Conservation (phyloP, 176 grass and related monocot species). For the Aechmea fasciata region DNA sequence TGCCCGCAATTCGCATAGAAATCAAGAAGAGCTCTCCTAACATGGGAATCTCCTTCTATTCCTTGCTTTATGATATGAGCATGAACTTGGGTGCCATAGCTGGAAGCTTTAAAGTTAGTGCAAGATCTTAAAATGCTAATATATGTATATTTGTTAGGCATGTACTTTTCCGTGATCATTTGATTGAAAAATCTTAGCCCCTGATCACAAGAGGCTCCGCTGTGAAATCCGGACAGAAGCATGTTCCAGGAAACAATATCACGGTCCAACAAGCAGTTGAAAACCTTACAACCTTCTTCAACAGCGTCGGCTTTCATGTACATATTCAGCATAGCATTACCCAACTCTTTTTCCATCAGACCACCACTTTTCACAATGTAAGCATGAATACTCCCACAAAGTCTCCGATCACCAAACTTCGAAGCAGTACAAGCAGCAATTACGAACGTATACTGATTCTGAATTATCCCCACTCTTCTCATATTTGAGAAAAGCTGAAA, state of each 20-base stretch:
- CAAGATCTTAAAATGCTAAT: conserved; percentile 33
- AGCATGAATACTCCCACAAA: conserved; percentile 27
- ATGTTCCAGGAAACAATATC: conserved; percentile 41
- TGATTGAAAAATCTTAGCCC: conserved; percentile 33
- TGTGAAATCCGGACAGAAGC: conserved; percentile 37
- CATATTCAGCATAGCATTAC: conserved; percentile 39
- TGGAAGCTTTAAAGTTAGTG: conserved; percentile 23
- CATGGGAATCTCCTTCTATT: conserved; percentile 27
- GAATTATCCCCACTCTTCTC: conserved; percentile 17
- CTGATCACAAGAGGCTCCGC: conserved; percentile 25
- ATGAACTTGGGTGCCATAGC: conserved; percentile 31
- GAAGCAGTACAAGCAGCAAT: conserved; percentile 19
- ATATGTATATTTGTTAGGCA: conserved; percentile 28
- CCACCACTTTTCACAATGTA: conserved; percentile 30
- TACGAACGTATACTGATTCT: conserved; percentile 30
- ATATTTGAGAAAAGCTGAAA: conserved; percentile 25
- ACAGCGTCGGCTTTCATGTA: conserved; percentile 28
- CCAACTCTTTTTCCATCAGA: conserved; percentile 16
- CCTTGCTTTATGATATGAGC: conserved; percentile 27
- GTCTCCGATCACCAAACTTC: conserved; percentile 16
- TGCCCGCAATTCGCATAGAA: conserved; percentile 34
- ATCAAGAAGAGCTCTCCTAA: conserved; percentile 37
- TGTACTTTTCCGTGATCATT: conserved; percentile 16
- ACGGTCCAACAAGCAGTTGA: conserved; percentile 19
- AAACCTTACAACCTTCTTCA: conserved; percentile 16